These are phyloP conservation scores for Colletotrichum shisoi DNA, from an alignment of 2,329 filamentous ascomycete species.

Conservation along the genomic window DNA sequence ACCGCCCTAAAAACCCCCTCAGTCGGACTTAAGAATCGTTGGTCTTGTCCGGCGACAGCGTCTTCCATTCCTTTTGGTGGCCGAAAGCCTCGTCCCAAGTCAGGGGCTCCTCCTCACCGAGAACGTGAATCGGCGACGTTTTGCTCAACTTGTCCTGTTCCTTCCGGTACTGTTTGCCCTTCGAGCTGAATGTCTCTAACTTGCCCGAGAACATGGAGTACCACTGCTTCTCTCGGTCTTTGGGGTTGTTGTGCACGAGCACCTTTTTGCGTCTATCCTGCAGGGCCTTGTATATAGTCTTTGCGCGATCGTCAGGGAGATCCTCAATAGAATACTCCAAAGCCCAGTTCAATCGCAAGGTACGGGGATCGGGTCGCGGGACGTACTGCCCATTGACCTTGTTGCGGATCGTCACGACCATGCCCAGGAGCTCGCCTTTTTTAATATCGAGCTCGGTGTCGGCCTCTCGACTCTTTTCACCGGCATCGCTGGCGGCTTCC, in stretches of 20 bases:
- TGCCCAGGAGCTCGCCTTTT: slow-evolving; percentile 63
- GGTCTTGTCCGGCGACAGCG: slow-evolving; percentile 13
- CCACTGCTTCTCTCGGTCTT: slow-evolving; percentile 52
- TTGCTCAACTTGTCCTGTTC: slow-evolving; percentile 62
- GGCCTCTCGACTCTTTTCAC: slow-evolving; percentile 29
- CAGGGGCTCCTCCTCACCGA: slow-evolving; percentile 52
- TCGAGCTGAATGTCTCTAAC: slow-evolving; percentile 53
- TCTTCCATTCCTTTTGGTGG: slow-evolving; percentile 31
- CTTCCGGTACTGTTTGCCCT: slow-evolving; percentile 67
- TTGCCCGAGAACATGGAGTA: slow-evolving; percentile 58
- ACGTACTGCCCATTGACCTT: slow-evolving; percentile 72
- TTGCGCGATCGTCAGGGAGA: slow-evolving; percentile 56
- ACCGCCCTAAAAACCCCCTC: too few species aligned
- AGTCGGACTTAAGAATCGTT: background rate
- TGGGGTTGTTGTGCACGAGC: slow-evolving; percentile 52
- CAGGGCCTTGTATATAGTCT: slow-evolving; percentile 63
- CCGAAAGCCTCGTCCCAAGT: slow-evolving; percentile 50
- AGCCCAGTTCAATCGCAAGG: slow-evolving; percentile 63
- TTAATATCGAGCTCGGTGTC: slow-evolving; percentile 15
- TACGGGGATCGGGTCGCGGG: slow-evolving; percentile 63
- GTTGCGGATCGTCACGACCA: slow-evolving; percentile 77
- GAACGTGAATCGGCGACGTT: slow-evolving; percentile 56
- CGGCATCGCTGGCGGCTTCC: slow-evolving; percentile 16
- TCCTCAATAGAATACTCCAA: slow-evolving; percentile 82
- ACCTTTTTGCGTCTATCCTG: slow-evolving; percentile 63